Conservation (phyloP, 257 asterid genomes). For the Ligustrum vulgare region DNA sequence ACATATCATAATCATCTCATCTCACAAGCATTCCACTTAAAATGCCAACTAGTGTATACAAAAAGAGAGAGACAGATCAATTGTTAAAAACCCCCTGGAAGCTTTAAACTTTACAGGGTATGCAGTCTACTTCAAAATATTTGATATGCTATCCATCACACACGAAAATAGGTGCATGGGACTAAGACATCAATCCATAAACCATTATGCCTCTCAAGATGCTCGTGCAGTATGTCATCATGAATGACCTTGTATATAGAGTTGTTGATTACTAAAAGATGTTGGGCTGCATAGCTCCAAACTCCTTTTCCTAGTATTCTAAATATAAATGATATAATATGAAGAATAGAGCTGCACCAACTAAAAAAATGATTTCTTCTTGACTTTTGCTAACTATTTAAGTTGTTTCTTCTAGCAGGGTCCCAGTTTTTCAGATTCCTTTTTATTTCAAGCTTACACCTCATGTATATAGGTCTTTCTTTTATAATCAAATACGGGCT, state of each 20-base stretch:
- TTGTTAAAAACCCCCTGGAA: background rate
- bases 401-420: background rate
- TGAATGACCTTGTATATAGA: background rate
- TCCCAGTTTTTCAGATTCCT: background rate
- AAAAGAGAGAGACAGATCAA: background rate
- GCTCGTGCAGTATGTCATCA: background rate
- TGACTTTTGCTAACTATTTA: background rate
- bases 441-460: background rate
- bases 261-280: background rate
- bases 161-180: background rate
- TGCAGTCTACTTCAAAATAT: background rate
- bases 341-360: background rate
- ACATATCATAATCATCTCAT: background rate
- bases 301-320: background rate
- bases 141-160: background rate
- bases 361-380: background rate
- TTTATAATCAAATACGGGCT: background rate
- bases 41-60: background rate
- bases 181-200: background rate
- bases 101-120: background rate
- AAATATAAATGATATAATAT: background rate
- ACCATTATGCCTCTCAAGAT: background rate
- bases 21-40: background rate
- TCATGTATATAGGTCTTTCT: background rate
- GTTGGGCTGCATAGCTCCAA: too few relatives aligned